phyloP scores from a whole-genome alignment of 2,329 filamentous ascomycete genomes.

The Colletotrichum horii region DNA sequence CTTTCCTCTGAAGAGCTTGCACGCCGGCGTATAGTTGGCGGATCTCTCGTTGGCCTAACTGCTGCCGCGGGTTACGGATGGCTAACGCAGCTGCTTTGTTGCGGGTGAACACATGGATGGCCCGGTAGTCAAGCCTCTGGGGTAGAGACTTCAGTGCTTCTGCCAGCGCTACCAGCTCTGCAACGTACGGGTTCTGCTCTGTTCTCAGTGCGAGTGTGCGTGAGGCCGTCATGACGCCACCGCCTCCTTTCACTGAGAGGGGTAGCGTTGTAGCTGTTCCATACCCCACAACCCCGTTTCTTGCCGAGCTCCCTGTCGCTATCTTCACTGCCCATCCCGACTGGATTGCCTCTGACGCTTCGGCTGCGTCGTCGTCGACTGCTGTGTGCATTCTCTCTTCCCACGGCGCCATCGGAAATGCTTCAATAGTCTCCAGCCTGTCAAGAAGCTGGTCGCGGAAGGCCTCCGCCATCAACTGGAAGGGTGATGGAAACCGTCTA shows the following conservation, averaged over 20 bases:
- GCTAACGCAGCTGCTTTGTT: not conserved
- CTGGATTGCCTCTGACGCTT: not conserved
- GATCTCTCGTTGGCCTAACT: not conserved
- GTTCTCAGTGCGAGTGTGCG: not conserved
- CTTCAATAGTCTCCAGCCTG: not conserved
- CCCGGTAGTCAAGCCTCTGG: not conserved
- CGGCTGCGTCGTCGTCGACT: not conserved
- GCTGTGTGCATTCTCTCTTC: not conserved
- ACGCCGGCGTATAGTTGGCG: not conserved
- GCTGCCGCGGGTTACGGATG: not conserved
- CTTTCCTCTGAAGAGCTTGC: not conserved
- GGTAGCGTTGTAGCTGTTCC: not conserved
- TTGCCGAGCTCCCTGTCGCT: not conserved
- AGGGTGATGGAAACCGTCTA: not conserved
- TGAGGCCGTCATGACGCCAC: not conserved
- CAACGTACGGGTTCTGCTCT: not conserved
- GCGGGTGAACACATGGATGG: not conserved
- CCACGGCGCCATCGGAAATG: not conserved
- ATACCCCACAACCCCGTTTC: not conserved
- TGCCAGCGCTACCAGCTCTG: not conserved
- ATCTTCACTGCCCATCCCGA: not conserved
- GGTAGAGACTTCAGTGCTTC: not conserved
- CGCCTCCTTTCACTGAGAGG: not conserved
- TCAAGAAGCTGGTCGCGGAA: not conserved
- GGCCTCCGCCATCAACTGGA: not conserved